Base-by-base conservation (phyloP, 2,329 filamentous ascomycete genomes). In the Blastomyces gilchristii region DNA sequence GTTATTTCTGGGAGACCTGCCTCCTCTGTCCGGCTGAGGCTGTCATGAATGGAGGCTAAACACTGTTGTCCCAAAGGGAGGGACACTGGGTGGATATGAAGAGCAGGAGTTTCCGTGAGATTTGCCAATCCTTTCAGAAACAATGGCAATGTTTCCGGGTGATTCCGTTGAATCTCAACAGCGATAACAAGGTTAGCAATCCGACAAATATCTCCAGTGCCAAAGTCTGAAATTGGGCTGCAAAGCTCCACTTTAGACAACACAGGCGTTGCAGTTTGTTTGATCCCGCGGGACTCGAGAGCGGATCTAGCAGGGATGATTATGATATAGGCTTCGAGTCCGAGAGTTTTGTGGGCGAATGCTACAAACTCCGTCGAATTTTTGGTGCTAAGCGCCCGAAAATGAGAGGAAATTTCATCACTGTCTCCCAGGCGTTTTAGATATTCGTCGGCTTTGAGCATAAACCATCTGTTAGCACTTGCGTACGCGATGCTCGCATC, bases 21-120 rank as follows among this genome's bases (percentile, higher is more conserved):
- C 31, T 53, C 53, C 41, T 66, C 63, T 6, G 67, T 49, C 31
- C 31, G 18, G 9, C 12, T 25, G 54, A 52, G 3, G 49, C 49
- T 52, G 54, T 65, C 47, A 61, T 62, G 63, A 63, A 62, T 31
- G 9, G 39, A 14, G 49, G 43, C 22, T 22, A 62, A 59, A 60
- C 2, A 50, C 52, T 62, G 52, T 53, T 47, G 62, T 43, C 50
- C 54, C 61, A 58, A 7, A 43, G 9, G 43, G 54, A 43, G 34
- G 57, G 52, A n/a, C 5, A 37, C 28, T 34, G 39, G 61, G 3
- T 14, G n/a, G 2, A 54, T 37, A 28, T 25, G 41, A 12, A 18
- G 7, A 18, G 43, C 43, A 47, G 43, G 43, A 16, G 18, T 47
- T 47, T 18, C 5, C 43, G 5, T 3, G 43, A 5, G 43, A 8